Conservation (phyloP, 2,329 filamentous ascomycete genomes). For the Rugonectria rugulosa region DNA sequence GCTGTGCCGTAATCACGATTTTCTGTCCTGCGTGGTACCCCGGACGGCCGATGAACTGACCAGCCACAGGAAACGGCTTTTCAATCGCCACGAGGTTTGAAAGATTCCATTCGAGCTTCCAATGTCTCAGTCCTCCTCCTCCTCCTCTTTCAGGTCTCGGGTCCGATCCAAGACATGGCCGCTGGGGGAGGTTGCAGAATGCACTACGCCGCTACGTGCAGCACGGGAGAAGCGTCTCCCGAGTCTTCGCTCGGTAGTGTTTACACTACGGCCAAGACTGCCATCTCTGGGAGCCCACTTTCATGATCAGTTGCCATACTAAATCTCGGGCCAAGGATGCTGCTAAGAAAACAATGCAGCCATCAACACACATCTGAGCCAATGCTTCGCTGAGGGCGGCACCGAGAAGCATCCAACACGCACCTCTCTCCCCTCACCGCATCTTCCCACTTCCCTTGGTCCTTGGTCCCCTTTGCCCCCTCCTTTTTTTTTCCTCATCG, state of each 20-base stretch:
- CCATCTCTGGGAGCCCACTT: neutral
- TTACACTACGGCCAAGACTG: neutral
- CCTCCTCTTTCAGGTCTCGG: neutral
- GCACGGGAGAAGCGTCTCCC: no score
- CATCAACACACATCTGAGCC: neutral
- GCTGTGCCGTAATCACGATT: neutral
- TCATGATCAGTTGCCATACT: neutral
- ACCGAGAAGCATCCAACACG: neutral
- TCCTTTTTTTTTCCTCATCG: neutral
- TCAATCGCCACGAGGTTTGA: neutral
- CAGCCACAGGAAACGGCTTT: no score
- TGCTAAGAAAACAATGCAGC: constrained; percentile 1
- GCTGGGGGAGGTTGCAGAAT: no score
- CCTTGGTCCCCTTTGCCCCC: neutral
- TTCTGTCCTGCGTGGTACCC: no score
- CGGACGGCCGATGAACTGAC: no score
- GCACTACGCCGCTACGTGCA: neutral
- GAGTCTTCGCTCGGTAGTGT: no score
- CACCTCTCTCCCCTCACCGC: constrained; percentile 16
- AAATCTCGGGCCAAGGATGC: neutral
- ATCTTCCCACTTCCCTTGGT: constrained; percentile 10
- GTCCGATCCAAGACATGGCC: no score
- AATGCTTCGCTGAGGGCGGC: neutral
- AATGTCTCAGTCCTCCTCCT: constrained; percentile 9
- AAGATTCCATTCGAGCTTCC: neutral